These are phyloP conservation scores for Colletotrichum sp. DNA, from an alignment of 2,329 filamentous ascomycete species.

Conservation along the genomic window DNA sequence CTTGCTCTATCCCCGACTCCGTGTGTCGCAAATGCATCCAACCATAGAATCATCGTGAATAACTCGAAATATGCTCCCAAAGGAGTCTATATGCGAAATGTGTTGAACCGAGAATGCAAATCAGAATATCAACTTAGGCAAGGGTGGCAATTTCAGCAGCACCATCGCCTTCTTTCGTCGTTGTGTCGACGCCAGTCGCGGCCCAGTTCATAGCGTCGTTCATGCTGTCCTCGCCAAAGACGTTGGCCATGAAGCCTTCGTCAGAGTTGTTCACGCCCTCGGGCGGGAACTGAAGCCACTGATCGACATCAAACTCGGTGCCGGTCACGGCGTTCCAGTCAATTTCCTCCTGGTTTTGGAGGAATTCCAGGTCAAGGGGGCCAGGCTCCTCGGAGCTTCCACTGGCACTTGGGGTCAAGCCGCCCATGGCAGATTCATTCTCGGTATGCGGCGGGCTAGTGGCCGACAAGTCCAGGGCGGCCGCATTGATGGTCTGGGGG, in stretches of 20 bases:
- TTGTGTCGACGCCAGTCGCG: not conserved
- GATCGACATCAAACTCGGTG: slow-evolving; percentile 62
- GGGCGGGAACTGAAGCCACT: slow-evolving; percentile 63
- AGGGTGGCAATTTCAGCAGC: not conserved
- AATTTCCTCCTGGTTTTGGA: slow-evolving; percentile 52
- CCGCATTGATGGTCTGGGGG: slow-evolving; percentile 42
- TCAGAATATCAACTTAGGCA: not conserved
- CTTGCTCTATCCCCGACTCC: slow-evolving; percentile 17
- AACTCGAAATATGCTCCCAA: not conserved
- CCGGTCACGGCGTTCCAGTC: slow-evolving; percentile 59
- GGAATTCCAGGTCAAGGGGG: slow-evolving; percentile 50
- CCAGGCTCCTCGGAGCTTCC: slow-evolving; percentile 46
- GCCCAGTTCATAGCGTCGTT: slow-evolving; percentile 26
- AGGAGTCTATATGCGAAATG: not conserved
- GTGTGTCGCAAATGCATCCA: slow-evolving; percentile 9
- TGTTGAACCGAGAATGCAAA: not conserved
- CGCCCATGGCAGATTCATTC: slow-evolving; percentile 39
- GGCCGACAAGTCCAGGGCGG: slow-evolving; percentile 37
- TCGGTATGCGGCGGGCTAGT: slow-evolving; percentile 52
- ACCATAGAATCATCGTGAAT: not conserved
- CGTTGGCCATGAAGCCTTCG: slow-evolving; percentile 39
- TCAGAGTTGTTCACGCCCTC: slow-evolving; percentile 48
- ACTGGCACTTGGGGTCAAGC: slow-evolving; percentile 50
- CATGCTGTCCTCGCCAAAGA: slow-evolving; percentile 30
- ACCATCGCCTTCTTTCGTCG: not conserved